These are phyloP conservation scores for Penicillium griseofulvum DNA, from an alignment of 2,329 filamentous ascomycete genomes.

Conservation along the genomic window DNA sequence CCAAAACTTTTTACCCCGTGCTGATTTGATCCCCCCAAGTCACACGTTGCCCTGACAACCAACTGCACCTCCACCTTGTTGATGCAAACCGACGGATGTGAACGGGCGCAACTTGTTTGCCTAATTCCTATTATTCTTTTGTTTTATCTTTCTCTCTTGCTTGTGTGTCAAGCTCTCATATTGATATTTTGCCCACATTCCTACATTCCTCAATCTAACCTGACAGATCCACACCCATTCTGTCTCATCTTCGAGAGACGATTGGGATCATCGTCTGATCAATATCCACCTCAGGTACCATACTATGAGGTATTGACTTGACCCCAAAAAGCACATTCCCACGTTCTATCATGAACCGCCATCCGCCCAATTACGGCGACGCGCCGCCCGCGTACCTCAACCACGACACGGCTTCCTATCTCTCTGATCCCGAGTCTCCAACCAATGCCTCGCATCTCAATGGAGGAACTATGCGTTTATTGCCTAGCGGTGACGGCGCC, in stretches of 20 bases:
- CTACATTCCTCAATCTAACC: slow-evolving; percentile 13
- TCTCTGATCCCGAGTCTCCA: slow-evolving; percentile 33
- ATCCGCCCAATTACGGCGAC: slow-evolving; percentile 40
- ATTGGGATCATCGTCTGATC: neutral
- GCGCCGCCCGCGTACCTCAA: slow-evolving; percentile 43
- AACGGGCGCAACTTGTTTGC: slow-evolving; percentile 12
- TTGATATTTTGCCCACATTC: slow-evolving; percentile 9
- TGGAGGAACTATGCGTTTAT: slow-evolving; percentile 45
- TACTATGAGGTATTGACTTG: slow-evolving; percentile 21
- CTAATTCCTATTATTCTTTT: neutral
- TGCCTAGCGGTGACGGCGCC: slow-evolving; percentile 41
- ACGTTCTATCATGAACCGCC: slow-evolving; percentile 26
- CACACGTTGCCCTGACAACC: slow-evolving; percentile 21
- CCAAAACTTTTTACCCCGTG: slow-evolving; percentile 3
- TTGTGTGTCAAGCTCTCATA: neutral
- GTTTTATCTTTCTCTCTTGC: neutral
- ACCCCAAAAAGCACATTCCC: slow-evolving; percentile 13
- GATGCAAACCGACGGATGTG: slow-evolving; percentile 17
- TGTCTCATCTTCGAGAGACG: slow-evolving; percentile 3
- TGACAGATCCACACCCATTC: slow-evolving; percentile 3
- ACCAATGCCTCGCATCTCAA: slow-evolving; percentile 27
- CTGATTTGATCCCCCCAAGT: neutral
- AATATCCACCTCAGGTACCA: neutral
- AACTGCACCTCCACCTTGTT: slow-evolving; percentile 22
- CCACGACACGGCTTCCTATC: slow-evolving; percentile 30